These are phyloP conservation scores for Sporodiniella umbellata DNA, from an alignment of 371 early-diverging fungal species.

Conservation along the genomic window DNA sequence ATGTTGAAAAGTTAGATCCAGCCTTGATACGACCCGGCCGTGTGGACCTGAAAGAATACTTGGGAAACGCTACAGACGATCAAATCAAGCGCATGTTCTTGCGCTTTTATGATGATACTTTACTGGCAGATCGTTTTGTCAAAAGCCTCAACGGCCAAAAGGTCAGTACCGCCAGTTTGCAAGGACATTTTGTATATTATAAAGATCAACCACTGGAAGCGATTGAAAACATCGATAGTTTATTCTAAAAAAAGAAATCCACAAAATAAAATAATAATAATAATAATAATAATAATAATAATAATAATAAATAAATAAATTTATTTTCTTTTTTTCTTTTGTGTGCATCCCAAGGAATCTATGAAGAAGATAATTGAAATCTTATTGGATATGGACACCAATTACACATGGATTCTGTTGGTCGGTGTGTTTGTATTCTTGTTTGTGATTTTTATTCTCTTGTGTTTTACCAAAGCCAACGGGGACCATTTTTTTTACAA, in stretches of 20 bases:
- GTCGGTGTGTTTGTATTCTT: conserved; percentile 48
- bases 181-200: conserved; percentile 94
- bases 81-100: conserved; percentile 86
- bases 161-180: conserved; percentile 84
- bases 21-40: conserved; percentile 98
- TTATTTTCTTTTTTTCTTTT: too few relatives aligned
- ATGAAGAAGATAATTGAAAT: neutral
- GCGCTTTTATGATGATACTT: conserved; percentile 76
- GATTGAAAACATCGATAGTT: conserved; percentile 39
- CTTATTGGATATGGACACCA: conserved; percentile 7
- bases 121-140: conserved; percentile 73
- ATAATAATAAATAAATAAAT: too few relatives aligned
- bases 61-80: conserved; percentile 79
- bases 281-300: too few relatives aligned
- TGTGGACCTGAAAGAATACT: conserved; percentile 90
- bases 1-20: conserved; percentile 93
- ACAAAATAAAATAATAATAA: neutral
- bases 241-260: conserved; percentile 23
- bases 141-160: conserved; percentile 42
- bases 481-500: neutral
- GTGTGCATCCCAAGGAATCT: neutral
- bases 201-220: conserved; percentile 79
- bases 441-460: conserved; percentile 32
- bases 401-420: conserved; percentile 42
- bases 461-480: conserved; percentile 44